Evolutionary conservation across 495 filamentous ascomycete species (phyloP).

Genomic region (Hyaloscypha hepaticicola): DNA sequence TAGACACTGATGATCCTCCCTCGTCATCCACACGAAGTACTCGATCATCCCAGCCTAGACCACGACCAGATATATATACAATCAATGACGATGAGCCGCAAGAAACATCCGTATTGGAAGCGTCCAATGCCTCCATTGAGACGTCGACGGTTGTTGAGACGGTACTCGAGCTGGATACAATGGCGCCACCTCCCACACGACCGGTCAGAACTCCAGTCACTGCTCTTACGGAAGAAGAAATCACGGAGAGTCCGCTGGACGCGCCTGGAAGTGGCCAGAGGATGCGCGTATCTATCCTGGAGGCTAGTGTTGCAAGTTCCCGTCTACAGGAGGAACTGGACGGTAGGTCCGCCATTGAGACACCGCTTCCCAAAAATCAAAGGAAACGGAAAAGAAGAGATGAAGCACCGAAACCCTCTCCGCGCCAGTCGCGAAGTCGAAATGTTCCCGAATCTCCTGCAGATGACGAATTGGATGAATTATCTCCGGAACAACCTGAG

Average conservation of each 20-base stretch:
- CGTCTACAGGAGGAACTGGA: slow-evolving; percentile 17
- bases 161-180: slow-evolving; percentile 4
- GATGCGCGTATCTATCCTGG: slow-evolving; percentile 4
- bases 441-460: background rate
- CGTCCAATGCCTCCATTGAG: slow-evolving; percentile 1
- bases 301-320: slow-evolving; percentile 18
- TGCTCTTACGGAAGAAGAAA: slow-evolving; percentile 29
- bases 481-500: slow-evolving; percentile 33
- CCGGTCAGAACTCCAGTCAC: slow-evolving; percentile 8
- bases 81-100: slow-evolving; percentile 14
- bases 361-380: slow-evolving; percentile 10
- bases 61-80: slow-evolving; percentile 24
- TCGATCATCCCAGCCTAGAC: slow-evolving; percentile 15
- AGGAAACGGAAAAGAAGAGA: slow-evolving; percentile 23
- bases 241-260: slow-evolving; percentile 47
- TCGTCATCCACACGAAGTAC: slow-evolving; percentile 21
- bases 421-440: background rate
- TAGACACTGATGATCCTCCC: slow-evolving; percentile 22
- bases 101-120: slow-evolving; percentile 1
- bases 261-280: slow-evolving; percentile 46
- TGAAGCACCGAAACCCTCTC: background rate
- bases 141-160: background rate
- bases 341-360: background rate
- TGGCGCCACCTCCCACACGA: background rate
- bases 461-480: slow-evolving; percentile 24